Base-by-base conservation (phyloP, 2,329 filamentous ascomycete species). In the Graphiopsis chlorocephala region DNA sequence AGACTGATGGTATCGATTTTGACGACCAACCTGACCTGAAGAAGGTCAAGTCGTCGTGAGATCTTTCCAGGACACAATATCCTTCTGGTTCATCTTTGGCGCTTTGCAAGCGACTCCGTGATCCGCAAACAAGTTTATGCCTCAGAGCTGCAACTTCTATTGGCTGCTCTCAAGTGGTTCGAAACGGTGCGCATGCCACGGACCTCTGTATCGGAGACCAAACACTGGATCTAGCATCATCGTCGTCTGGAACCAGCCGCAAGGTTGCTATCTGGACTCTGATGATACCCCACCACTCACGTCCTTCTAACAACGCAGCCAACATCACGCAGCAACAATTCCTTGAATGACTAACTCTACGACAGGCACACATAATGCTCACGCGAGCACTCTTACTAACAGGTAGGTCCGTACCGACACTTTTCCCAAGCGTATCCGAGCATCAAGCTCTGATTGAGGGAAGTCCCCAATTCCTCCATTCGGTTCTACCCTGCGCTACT, bases 21-120 rank as follows among this genome's bases (percentile, higher is more conserved):
- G 65, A 67, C 35, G 71, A 69, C 1, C 66, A 73, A 61, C 71
- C 71, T 45, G 69, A 72, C 33, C 45, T 64, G 47, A 74, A 73
- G 63, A 71, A 68, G 61, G 61, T 59, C 23, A 48, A 45, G 29
- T 57, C 61, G 28, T 64, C 61, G 14, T 64, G 55, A 58, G n/a
- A 58, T 26, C 10, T 28, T 45, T 57, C 8, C 38, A 20, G 38
- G 38, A n/a, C 38, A 45, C n/a, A 17, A 20, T 14, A 35, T n/a
- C 38, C n/a, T 45, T 20, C 38, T 4, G 17, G n/a, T 45, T 45
- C 38, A n/a, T n/a, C n/a, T 45, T 10, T 12, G n/a, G n/a, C n/a
- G 38, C 12, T 11, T n/a, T 45, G 38, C n/a, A 45, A 45, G 38
- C 8, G 38, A 20, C 38, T 45, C 38, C n/a, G n/a, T 20, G 8